Percentiles rank a stretch among this genome's conserved stretches.
These are phyloP conservation scores for Sarocladium strictum DNA, from an alignment of 2,329 filamentous ascomycete species.

Conservation along the genomic window DNA sequence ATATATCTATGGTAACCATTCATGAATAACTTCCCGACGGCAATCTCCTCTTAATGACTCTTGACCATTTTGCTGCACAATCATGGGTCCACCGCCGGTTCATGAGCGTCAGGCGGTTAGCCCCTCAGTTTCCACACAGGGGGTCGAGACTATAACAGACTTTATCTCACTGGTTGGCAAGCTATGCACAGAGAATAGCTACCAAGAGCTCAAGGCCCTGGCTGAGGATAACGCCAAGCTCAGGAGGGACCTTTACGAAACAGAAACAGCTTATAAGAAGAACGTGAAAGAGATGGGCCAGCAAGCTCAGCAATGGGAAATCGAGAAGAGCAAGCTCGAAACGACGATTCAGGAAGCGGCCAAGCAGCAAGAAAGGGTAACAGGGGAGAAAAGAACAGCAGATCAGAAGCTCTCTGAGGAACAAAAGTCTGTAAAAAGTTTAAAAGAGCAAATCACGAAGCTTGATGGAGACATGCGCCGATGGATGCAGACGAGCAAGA, in stretches of 20 bases:
- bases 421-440: background rate
- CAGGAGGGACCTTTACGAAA: background rate
- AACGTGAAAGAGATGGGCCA: background rate
- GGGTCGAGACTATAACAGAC: no score
- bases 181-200: background rate
- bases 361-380: background rate
- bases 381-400: background rate
- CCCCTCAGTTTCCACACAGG: no score
- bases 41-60: no score
- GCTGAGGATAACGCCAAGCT: background rate
- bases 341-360: background rate
- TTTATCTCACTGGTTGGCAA: background rate
- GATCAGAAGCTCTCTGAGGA: background rate
- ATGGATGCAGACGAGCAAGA: background rate
- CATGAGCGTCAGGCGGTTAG: no score
- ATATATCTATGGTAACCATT: no score
- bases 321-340: background rate
- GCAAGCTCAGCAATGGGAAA: background rate
- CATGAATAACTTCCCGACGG: no score
- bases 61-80: no score
- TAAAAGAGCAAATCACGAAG: background rate
- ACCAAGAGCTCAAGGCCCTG: background rate
- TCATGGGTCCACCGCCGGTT: no score
- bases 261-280: background rate
- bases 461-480: background rate